Conservation (phyloP, 345 rosid genomes). For the Euphorbia tirucalli region DNA sequence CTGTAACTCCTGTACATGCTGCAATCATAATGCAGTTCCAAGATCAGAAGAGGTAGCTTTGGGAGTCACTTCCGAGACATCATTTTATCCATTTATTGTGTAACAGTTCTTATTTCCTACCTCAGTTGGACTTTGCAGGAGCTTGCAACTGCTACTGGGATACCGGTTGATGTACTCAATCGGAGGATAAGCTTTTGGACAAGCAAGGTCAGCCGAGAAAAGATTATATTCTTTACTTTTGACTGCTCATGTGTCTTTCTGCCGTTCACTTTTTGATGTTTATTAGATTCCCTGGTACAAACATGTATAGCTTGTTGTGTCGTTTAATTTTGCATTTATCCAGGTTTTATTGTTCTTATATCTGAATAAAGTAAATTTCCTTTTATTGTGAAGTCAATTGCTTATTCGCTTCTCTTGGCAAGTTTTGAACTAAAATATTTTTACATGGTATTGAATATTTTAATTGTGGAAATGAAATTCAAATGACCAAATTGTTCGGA, state of each 20-base stretch:
- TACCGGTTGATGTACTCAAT: slow-evolving; percentile 66
- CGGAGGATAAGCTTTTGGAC: slow-evolving; percentile 85
- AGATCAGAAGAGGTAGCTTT: slow-evolving; percentile 65
- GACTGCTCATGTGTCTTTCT: too few relatives aligned
- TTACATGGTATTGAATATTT: background rate
- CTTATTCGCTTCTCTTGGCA: slow-evolving; percentile 10
- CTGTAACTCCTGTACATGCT: slow-evolving; percentile 85
- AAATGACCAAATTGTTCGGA: slow-evolving; percentile 2
- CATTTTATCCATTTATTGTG: background rate
- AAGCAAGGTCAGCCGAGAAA: slow-evolving; percentile 58
- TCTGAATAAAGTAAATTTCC: background rate
- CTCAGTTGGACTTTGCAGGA: slow-evolving; percentile 79
- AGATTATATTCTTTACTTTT: too few relatives aligned
- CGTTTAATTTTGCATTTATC: slow-evolving; percentile 3
- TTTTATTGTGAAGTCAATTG: background rate
- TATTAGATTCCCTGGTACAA: background rate
- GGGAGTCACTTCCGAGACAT: slow-evolving; percentile 12
- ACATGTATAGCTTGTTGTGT: background rate
- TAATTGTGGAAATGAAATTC: slow-evolving; percentile 1
- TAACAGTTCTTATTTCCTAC: slow-evolving; percentile 17
- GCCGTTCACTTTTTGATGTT: background rate
- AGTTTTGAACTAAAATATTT: slow-evolving; percentile 8
- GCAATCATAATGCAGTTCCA: slow-evolving; percentile 93
- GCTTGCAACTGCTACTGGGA: slow-evolving; percentile 66
- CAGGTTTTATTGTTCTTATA: background rate